Base-by-base conservation (phyloP, 345 rosid species). In the Odontarrhena argentea region DNA sequence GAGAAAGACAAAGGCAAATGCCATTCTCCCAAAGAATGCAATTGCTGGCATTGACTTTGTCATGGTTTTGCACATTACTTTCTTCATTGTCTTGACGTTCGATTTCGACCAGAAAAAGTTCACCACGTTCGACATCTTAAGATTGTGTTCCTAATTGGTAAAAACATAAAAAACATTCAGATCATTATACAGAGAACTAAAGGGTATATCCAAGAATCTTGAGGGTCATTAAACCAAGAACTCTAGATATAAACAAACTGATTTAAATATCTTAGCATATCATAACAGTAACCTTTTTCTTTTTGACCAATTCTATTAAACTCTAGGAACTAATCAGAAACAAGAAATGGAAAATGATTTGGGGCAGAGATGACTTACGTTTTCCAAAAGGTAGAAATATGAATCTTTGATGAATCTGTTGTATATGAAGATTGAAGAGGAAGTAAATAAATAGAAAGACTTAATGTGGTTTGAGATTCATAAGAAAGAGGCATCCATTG, bases 1-100 rank as follows among this genome's bases (percentile, higher is more conserved):
- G 43, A 74, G 7, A 59, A 74, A 74, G 57, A 60, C 77, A 35
- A 67, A 35, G 35, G 73, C 50, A 67, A 74, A 74, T 44, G 68
- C 73, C 34, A 67, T 36, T 53, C 77, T 74, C 11, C 77, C 77
- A 22, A 74, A 45, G 68, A 74, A 74, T 9, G 73, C 73, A 18
- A 74, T 67, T 7, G 72, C 63, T 37, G 77, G 77, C 68, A 74
- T 67, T 28, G 77, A 74, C 59, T n/a, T 74, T 46, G 63, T 45
- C 54, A 67, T 18, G 41, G 63, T 28, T 43, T 48, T 53, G 57
- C 56, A 25, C 9, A 66, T 53, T 49, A 66, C 67, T 12, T 22
- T 60, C 63, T 32, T 28, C 4, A 28, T 28, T 28, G 32, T 28
- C 32, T 28, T 32, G 36, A 32, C 36, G 36, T 32, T 32, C 36